Evolutionary conservation across 2,329 filamentous ascomycete genomes (phyloP), one percentile per base, ranked within the genome.

Genomic region (Stagonosporopsis vannaccii): DNA sequence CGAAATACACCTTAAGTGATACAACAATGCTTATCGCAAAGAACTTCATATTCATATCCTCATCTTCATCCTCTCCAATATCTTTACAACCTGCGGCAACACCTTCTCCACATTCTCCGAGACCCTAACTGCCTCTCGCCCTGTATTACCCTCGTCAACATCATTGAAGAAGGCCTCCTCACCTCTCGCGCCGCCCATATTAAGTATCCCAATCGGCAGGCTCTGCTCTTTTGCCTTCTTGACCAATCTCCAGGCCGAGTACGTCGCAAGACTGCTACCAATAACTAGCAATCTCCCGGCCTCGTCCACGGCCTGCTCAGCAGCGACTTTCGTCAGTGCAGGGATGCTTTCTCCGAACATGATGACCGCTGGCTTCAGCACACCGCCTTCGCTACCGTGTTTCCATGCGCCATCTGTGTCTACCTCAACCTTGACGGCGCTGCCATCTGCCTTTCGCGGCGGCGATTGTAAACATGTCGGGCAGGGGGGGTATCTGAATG

Each of bases 301-400:
- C 25, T 84, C 83, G 68, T 97, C 91, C 45, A 98, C 86, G 12
- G 90, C 90, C 25, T 86, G 79, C 71, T 98, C 93, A 1, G 93
- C 94, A 0, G 87, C 87, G 1, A 79, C 75, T 74, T 96, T 97
- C 32, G 93, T 87, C 1, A 78, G 69, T 1, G 78, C 75, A 0
- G 85, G 81, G 45, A 98, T 96, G 57, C 87, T 93, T 77, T 98
- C 95, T 15, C 95, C 95, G 74, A 98, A 98, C 92, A 98, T 97
- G 67, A 93, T 88, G 2, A 99, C 93, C 0, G 91, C 91, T 3
- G 95, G 95, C 72, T 98, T 98, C 51, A 99, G 75, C 33, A 98
- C 86, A 2, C 94, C 95, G 0, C 87, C 91, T 19, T 61, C 61
- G 19, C 64, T 68, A n/a, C 32, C 52, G 2, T 57, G 54, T 35